A percentile compares a stretch with the other conserved stretches of the same genome.
Evolutionary conservation across 78 protist genomes (phyloP).

Genomic region (Andalucia godoyi): DNA sequence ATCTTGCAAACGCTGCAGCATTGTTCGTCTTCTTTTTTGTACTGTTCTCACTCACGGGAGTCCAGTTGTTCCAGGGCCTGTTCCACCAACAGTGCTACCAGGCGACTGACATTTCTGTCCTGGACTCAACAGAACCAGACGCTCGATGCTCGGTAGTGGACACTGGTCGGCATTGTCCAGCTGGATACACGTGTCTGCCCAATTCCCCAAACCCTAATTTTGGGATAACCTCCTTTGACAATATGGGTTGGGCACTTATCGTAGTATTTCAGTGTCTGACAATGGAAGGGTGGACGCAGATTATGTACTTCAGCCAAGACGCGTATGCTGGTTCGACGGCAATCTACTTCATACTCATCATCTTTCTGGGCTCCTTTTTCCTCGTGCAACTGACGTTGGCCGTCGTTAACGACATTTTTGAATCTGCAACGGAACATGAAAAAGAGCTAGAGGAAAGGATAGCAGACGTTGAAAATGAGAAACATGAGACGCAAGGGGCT

Average conservation of each 20-base stretch:
- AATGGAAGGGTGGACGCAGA: constrained; percentile 32
- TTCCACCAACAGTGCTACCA: constrained; percentile 5
- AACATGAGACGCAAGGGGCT: not conserved
- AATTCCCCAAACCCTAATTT: not conserved
- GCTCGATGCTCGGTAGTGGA: not conserved
- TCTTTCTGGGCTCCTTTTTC: constrained; percentile 15
- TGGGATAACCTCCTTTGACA: constrained; percentile 13
- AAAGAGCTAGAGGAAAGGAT: not conserved
- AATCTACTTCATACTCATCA: not conserved
- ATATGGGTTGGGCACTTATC: not conserved
- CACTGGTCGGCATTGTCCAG: not conserved
- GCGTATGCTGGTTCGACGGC: not conserved
- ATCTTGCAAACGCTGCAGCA: constrained; percentile 5
- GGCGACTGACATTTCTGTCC: not conserved
- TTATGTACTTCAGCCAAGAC: not conserved
- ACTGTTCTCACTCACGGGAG: constrained; percentile 10
- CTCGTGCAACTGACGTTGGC: constrained; percentile 8
- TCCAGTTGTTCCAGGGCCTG: constrained; percentile 4
- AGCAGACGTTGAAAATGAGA: not conserved
- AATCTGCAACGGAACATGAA: not conserved
- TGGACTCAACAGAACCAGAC: not conserved
- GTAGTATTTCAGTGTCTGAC: constrained; percentile 7
- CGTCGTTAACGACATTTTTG: not conserved
- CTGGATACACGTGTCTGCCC: too few species aligned
- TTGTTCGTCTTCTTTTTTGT: not conserved